Base-by-base conservation (phyloP, 805 yeast species). In the Aciculoconidium aculeatum region DNA sequence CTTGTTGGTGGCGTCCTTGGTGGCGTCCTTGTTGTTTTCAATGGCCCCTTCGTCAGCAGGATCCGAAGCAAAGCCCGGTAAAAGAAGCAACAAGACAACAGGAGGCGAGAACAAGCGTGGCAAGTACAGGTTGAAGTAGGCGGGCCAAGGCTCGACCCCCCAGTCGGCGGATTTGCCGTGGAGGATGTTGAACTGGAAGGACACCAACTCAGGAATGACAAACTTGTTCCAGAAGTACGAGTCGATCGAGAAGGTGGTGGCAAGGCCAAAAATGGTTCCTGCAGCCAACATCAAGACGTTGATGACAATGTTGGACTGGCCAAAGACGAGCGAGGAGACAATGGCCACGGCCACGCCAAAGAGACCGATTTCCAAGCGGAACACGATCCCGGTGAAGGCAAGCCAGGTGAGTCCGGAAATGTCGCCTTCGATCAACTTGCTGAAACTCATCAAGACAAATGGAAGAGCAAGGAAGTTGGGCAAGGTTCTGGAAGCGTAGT, bases 381-480 rank as follows among this genome's bases (percentile, higher is more conserved):
- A 81, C 0, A 85, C 72, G 4, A 75, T 60, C 0, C 88, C 80
- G 0, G 76, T 52, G 37, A 81, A 74, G 0, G 82, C 68, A 14
- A 84, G 50, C 44, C 80, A 50, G 0, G 69, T 48, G 21, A 87
- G 52, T 0, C 71, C 63, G 5, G 61, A 37, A 36, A 61, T 59
- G 27, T 70, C 62, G 7, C 79, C 84, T 11, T 42, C 39, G 10
- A 84, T 40, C 10, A 76, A 42, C 44, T 61, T 63, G 4, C 75
- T 61, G 23, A 80, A 40, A 0, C 81, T 80, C 25, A 58, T 43
- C 32, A 72, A 71, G 4, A 80, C 78, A 20, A 84, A 46, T 3
- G 96, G 96, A 31, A 90, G 59, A 2, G 82, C 87, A 34, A 88
- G 59, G 42, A 80, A 81, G 54, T 90, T 90, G n/a, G 96, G 96